Conservation (phyloP, 2,329 filamentous ascomycete genomes). For the Aspergillus candidus region DNA sequence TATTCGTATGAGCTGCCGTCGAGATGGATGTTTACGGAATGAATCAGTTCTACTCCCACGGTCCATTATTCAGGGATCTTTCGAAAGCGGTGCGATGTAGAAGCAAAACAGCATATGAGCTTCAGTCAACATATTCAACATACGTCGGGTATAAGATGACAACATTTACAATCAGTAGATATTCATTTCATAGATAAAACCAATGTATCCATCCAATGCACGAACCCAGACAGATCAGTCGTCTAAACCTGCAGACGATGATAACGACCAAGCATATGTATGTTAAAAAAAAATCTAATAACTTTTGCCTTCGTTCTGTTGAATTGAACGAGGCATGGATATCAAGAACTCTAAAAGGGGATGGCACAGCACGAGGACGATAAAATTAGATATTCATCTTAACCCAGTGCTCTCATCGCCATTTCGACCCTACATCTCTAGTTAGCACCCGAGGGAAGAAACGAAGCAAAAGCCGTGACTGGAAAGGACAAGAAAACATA, state of each 20-base stretch:
- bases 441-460: slow-evolving; percentile 7
- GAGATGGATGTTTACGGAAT: no score
- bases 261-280: slow-evolving; percentile 1
- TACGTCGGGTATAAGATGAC: no score
- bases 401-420: slow-evolving; percentile 43
- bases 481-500: slow-evolving; percentile 26
- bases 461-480: neutral
- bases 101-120: no score
- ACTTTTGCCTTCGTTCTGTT: slow-evolving; percentile 14
- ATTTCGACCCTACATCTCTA: slow-evolving; percentile 37
- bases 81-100: no score
- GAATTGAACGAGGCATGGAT: slow-evolving; percentile 16
- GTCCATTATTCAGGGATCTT: no score
- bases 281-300: slow-evolving; percentile 3
- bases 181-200: neutral
- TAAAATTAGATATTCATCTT: slow-evolving; percentile 4
- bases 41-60: no score
- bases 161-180: no score
- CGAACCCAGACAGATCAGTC: neutral
- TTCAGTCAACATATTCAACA: no score
- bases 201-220: no score
- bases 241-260: neutral
- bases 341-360: slow-evolving; percentile 12
- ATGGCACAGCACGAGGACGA: no score
- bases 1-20: no score